Conservation (phyloP, 1,284 basidiomycete genomes). For the Hemileia vastatrix region DNA sequence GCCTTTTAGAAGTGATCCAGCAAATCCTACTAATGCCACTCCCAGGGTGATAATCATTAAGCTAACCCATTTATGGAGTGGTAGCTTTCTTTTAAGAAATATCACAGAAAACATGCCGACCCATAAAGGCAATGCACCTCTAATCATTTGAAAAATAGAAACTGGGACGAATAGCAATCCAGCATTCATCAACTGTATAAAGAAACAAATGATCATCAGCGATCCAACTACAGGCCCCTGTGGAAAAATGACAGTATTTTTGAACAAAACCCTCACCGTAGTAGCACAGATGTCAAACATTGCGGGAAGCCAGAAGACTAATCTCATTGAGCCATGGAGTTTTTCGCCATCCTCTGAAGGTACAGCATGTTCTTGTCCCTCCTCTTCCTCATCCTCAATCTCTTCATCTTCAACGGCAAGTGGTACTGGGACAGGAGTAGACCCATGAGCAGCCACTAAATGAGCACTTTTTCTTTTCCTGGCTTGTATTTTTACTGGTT, state of each 20-base stretch:
- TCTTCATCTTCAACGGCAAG: constrained; percentile 49
- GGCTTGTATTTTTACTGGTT: background rate
- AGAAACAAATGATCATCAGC: constrained; percentile 16
- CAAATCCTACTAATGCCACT: constrained; percentile 80
- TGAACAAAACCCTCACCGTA: constrained; percentile 51
- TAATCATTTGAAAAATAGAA: constrained; percentile 95
- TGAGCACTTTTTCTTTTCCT: constrained; percentile 9
- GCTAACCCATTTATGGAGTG: constrained; percentile 62
- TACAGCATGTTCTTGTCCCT: constrained; percentile 32
- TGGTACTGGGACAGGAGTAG: constrained; percentile 48
- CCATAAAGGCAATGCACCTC: constrained; percentile 92
- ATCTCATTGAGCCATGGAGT: constrained; percentile 58
- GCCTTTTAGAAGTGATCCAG: constrained; percentile 60
- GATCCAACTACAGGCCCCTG: constrained; percentile 5
- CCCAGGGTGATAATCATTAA: constrained; percentile 83
- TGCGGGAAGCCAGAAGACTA: constrained; percentile 77
- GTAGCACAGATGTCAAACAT: constrained; percentile 76
- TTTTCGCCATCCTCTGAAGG: background rate
- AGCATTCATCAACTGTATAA: constrained; percentile 68
- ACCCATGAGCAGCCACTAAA: constrained; percentile 27
- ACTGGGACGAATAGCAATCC: constrained; percentile 91
- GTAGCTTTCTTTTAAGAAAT: constrained; percentile 69
- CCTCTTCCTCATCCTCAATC: constrained; percentile 37
- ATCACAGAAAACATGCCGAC: constrained; percentile 85
- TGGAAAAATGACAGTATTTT: constrained; percentile 5